Conservation (phyloP, 106 monocot species). For the Phalaenopsis equestris region DNA sequence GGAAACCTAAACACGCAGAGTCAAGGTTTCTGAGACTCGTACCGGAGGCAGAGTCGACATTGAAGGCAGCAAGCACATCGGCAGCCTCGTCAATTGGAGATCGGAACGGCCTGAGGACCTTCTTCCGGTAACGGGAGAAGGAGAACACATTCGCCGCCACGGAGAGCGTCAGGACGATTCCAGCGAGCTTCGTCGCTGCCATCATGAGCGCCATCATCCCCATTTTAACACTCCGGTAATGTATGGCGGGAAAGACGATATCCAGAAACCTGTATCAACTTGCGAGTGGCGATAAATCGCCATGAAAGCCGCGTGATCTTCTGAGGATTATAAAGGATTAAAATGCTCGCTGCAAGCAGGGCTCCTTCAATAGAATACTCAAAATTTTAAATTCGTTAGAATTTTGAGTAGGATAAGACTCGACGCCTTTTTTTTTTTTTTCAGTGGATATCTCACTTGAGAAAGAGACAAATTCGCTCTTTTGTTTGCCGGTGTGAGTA, state of each 20-base stretch:
- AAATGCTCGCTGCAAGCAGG: too few species aligned
- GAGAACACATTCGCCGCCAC: constrained; percentile 76
- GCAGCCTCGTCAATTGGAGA: constrained; percentile 77
- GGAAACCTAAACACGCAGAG: not conserved
- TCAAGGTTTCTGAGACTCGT: not conserved
- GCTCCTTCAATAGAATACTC: too few species aligned
- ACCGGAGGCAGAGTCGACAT: constrained; percentile 16
- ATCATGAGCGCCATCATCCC: constrained; percentile 29
- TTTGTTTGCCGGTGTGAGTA: too few species aligned
- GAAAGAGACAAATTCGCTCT: too few species aligned
- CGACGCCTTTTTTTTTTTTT: too few species aligned
- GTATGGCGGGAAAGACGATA: not conserved
- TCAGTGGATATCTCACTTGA: too few species aligned
- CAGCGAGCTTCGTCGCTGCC: constrained; percentile 73
- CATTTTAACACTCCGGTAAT: constrained; percentile 15
- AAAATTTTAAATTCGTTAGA: too few species aligned
- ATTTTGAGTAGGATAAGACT: too few species aligned
- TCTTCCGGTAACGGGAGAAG: constrained; percentile 60
- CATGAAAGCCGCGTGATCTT: too few species aligned
- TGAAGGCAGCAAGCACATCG: constrained; percentile 74
- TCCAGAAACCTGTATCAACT: not conserved
- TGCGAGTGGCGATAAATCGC: too few species aligned
- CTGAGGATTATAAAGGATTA: too few species aligned
- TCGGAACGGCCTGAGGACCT: constrained; percentile 53
- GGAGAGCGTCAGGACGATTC: constrained; percentile 33